Evolutionary conservation across 352 stramenopile species (phyloP).

Genomic region (Phytophthora pseudosyringae): DNA sequence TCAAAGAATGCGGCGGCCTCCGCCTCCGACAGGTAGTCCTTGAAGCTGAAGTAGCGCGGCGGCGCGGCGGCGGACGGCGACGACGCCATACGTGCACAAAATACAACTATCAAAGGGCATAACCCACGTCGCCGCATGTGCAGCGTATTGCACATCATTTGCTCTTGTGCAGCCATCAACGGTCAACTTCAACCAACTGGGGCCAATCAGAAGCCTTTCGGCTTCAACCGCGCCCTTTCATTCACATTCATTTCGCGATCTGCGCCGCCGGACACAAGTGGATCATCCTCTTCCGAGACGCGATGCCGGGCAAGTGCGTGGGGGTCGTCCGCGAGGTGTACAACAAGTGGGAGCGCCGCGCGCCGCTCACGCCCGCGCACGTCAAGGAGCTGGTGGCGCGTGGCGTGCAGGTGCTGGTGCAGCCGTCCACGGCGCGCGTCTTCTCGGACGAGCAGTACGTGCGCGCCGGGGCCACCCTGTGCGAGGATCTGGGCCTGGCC

Average conservation of each 20-base stretch:
- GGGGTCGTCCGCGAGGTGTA: conserved; percentile 95
- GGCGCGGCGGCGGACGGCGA: background rate
- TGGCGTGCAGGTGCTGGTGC: conserved; percentile 92
- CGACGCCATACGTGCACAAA: background rate
- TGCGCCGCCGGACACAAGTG: conserved; percentile 13
- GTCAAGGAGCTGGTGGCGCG: conserved; percentile 82
- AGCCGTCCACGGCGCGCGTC: conserved; percentile 92
- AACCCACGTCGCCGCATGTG: conserved; percentile 23
- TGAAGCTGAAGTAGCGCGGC: conserved; percentile 68
- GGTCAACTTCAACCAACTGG: conserved; percentile 11
- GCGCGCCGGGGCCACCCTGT: conserved; percentile 87
- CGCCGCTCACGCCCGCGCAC: conserved; percentile 91
- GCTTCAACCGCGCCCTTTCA: conserved; percentile 20
- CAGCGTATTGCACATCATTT: conserved; percentile 27
- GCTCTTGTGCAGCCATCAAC: background rate
- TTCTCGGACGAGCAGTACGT: conserved; percentile 95
- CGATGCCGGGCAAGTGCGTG: conserved; percentile 63
- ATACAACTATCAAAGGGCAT: conserved; percentile 23
- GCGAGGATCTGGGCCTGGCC: conserved; percentile 88
- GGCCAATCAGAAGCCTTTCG: background rate
- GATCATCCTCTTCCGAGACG: background rate
- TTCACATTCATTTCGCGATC: conserved; percentile 26
- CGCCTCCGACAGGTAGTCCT: conserved; percentile 55
- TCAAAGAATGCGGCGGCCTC: conserved; percentile 64
- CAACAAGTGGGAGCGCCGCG: conserved; percentile 96